These are phyloP conservation scores for Lippia alba DNA, from an alignment of 305 asterid species.

Conservation along the genomic window DNA sequence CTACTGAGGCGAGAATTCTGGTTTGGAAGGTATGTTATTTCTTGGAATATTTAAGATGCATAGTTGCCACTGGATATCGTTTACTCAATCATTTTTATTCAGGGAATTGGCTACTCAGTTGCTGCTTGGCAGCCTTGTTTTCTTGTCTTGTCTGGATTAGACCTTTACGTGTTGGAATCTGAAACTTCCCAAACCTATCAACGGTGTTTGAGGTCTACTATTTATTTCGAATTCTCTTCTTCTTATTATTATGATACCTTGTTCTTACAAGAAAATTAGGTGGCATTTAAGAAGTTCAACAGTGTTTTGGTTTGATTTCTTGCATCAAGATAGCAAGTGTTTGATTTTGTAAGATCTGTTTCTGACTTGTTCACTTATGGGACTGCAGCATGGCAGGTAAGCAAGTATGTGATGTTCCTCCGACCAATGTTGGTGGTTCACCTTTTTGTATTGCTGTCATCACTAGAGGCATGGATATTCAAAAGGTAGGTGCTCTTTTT, in stretches of 20 bases:
- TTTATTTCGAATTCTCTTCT: constrained; percentile 30
- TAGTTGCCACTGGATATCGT: constrained; percentile 22
- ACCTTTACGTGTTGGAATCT: constrained; percentile 92
- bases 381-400: constrained; percentile 92
- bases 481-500: constrained; percentile 65
- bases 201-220: constrained; percentile 83
- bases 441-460: constrained; percentile 85
- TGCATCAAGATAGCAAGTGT: constrained; percentile 8
- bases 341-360: constrained; percentile 11
- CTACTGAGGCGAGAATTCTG: constrained; percentile 83
- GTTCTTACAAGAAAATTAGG: not conserved
- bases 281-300: constrained; percentile 1
- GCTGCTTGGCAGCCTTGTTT: constrained; percentile 96
- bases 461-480: constrained; percentile 87
- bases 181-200: constrained; percentile 83
- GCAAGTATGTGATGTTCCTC: constrained; percentile 94
- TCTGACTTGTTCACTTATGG: constrained; percentile 26
- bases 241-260: constrained; percentile 25
- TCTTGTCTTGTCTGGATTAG: constrained; percentile 81
- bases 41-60: constrained; percentile 26
- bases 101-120: constrained; percentile 98
- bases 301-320: constrained; percentile 22
- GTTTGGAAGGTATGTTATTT: constrained; percentile 83
- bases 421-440: constrained; percentile 83
- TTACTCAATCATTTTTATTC: constrained; percentile 46